Percentiles rank a stretch among this genome's conserved stretches.
phyloP scores from a whole-genome alignment of 2,329 filamentous ascomycete genomes.

The Claviceps africana region DNA sequence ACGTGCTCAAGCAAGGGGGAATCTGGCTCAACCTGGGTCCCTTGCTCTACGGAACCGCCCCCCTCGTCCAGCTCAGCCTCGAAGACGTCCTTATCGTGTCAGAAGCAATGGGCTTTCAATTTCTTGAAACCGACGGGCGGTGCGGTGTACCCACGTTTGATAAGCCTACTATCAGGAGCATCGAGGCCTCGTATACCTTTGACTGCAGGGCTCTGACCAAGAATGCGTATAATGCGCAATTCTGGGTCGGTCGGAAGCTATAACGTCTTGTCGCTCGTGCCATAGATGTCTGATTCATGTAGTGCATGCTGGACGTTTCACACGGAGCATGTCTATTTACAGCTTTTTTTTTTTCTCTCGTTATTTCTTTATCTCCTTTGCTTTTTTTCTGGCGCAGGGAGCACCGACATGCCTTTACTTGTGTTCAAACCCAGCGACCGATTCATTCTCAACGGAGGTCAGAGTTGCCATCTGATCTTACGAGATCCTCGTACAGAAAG shows the following conservation, averaged over 20 bases:
- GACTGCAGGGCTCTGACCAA: conserved; percentile 34
- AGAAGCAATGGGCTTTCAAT: conserved; percentile 37
- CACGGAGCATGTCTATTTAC: too few relatives aligned
- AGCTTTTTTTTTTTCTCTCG: too few relatives aligned
- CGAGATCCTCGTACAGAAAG: too few relatives aligned
- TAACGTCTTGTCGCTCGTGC: neutral
- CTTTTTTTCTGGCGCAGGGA: too few relatives aligned
- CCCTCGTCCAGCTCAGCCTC: conserved; percentile 39
- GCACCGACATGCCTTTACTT: too few relatives aligned
- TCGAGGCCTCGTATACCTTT: conserved; percentile 37
- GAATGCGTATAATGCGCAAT: conserved; percentile 41
- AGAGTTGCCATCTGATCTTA: too few relatives aligned
- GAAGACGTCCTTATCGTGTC: conserved; percentile 36
- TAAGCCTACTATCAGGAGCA: conserved; percentile 26
- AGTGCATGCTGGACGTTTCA: too few relatives aligned
- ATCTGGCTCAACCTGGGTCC: conserved; percentile 44
- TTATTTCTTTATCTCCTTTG: too few relatives aligned
- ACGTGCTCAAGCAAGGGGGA: conserved; percentile 31
- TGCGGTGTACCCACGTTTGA: conserved; percentile 31
- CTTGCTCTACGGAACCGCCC: conserved; percentile 38
- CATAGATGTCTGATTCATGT: neutral
- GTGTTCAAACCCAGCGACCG: too few relatives aligned
- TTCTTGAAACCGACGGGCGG: conserved; percentile 25
- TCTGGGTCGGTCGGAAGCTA: conserved; percentile 30
- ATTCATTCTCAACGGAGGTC: too few relatives aligned